Base-by-base conservation (phyloP, 257 asterid genomes). In the Salvia hispanica region DNA sequence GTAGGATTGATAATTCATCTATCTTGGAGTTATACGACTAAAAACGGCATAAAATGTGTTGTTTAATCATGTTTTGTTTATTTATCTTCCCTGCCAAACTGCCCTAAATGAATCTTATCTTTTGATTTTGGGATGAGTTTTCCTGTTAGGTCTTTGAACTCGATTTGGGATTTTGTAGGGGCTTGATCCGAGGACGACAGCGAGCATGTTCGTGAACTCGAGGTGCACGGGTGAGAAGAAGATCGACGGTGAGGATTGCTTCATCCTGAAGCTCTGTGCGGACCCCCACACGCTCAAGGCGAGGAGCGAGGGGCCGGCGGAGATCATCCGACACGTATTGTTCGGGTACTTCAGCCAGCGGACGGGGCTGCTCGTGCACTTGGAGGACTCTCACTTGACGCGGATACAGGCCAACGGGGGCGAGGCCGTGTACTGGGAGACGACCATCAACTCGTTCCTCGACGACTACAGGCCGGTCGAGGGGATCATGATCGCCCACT, bases 301-400 rank as follows among this genome's bases (percentile, higher is more conserved):
- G 2, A 77, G 94, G 77, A 88, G 96, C 16, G 96, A 88, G 74
- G 96, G 93, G 11, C 88, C 91, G 1, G 93, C 96, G 0, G 96
- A 88, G 81, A 82, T 88, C 78, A 83, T 86, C 51, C 71, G 94
- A 75, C 96, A 88, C 15, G 91, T 84, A 34, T 37, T 88, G 55
- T 86, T 88, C 33, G 96, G 96, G 51, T 86, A 88, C 80, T 88
- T 88, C 74, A 88, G 91, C 86, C 96, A 88, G 74, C 86, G 78
- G 66, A 86, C 96, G 0, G 96, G 96, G 4, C 96, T 88, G n/a
- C 91, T 88, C 40, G 84, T 88, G 34, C 93, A 86, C 74, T 54
- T 88, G 53, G 96, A 88, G 50, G 96, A 88, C 82, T 88, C 96
- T 28, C 94, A 86, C 62, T 78, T 88, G 61, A 88, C 96, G 18